Conservation (phyloP, 2,329 filamentous ascomycete genomes). For the Diplocarpon mali region DNA sequence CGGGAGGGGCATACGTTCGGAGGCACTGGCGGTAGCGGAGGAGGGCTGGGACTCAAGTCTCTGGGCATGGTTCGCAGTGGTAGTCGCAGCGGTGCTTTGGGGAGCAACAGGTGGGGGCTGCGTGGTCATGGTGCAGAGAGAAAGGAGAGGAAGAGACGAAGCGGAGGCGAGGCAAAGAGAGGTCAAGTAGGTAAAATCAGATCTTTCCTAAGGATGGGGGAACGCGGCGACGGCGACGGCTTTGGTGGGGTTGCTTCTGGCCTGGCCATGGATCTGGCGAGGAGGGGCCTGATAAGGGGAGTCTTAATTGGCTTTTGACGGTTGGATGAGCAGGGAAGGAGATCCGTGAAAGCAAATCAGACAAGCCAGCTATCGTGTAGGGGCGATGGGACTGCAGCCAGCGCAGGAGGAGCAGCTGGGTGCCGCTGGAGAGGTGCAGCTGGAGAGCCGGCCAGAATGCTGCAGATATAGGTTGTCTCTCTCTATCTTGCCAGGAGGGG, state of each 20-base stretch:
- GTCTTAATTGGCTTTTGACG: background rate
- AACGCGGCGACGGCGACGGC: background rate
- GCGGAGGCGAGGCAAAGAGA: constrained; percentile 11
- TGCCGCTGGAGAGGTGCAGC: too few relatives aligned
- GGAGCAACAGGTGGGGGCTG: constrained; percentile 13
- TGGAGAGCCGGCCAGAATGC: too few relatives aligned
- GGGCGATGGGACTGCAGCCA: background rate
- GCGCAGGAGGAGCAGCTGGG: constrained; percentile 2
- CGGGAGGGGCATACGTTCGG: constrained; percentile 15
- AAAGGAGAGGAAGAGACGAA: constrained; percentile 16
- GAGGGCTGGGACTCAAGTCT: constrained; percentile 25
- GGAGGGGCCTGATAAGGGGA: background rate
- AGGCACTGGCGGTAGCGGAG: constrained; percentile 26
- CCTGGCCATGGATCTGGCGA: constrained; percentile 1
- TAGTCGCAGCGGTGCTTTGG: constrained; percentile 6
- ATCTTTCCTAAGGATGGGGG: constrained; percentile 12
- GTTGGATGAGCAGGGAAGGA: background rate
- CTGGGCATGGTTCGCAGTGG: constrained; percentile 22
- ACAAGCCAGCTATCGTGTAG: background rate
- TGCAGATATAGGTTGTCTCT: too few relatives aligned
- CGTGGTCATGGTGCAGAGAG: constrained; percentile 25
- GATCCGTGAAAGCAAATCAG: too few relatives aligned
- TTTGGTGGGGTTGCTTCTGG: background rate
- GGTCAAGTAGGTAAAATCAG: constrained; percentile 10
- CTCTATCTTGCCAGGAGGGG: too few relatives aligned